Evolutionary conservation across 768 basidiomycete species (phyloP).

Genomic region (Termitomyces sp.): DNA sequence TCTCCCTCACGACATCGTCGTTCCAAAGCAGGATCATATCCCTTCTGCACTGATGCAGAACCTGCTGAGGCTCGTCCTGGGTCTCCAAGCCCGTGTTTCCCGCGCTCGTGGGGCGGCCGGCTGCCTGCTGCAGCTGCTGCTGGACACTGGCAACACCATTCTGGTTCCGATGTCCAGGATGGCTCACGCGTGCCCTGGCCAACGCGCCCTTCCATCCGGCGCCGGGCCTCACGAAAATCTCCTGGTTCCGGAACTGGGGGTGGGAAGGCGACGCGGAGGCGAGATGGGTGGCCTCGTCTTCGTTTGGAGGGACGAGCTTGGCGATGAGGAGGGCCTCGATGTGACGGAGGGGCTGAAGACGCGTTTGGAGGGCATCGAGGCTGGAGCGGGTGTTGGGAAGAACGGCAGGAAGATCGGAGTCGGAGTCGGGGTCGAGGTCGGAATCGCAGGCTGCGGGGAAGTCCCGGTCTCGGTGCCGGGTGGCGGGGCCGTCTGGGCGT

Average conservation of each 20-base stretch:
- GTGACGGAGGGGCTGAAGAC: conserved; percentile 62
- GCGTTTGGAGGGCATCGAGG: conserved; percentile 54
- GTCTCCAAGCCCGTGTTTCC: conserved; percentile 42
- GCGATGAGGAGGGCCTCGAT: conserved; percentile 67
- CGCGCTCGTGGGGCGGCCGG: conserved; percentile 31
- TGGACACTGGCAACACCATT: no score
- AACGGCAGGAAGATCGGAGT: no score
- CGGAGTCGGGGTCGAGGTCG: conserved; percentile 10
- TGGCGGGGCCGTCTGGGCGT: no score
- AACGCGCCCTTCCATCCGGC: conserved; percentile 61
- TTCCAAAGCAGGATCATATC: conserved; percentile 70
- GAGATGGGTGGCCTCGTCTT: conserved; percentile 49
- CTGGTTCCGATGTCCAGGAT: conserved; percentile 17
- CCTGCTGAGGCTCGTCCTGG: conserved; percentile 53
- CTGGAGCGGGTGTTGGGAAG: conserved; percentile 24
- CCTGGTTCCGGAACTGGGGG: conserved; percentile 32
- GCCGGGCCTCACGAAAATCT: conserved; percentile 62
- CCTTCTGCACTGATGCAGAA: conserved; percentile 50
- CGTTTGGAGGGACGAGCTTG: conserved; percentile 62
- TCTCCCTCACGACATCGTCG: conserved; percentile 50
- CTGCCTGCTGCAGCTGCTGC: no score
- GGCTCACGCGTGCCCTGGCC: conserved; percentile 35
- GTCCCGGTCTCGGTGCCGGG: conserved; percentile 17
- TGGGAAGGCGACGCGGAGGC: conserved; percentile 1
- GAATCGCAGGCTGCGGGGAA: conserved; percentile 14